A percentile compares a stretch with the other conserved stretches of the same genome.
Conservation (phyloP, 768 basidiomycete genomes). For the Pleurotus pulmonarius region DNA sequence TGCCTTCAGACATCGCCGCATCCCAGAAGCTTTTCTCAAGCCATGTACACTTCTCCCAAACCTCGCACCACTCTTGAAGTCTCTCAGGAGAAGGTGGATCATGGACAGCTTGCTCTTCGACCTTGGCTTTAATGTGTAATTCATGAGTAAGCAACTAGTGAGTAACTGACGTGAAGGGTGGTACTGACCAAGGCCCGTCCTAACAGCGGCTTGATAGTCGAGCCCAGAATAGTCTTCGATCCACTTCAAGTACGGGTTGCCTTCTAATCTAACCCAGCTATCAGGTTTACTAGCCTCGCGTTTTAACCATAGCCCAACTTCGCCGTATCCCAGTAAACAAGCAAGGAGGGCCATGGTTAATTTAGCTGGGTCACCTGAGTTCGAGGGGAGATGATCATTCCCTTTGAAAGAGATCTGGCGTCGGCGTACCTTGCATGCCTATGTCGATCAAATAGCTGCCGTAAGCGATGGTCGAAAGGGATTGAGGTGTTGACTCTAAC, state of each 20-base stretch:
- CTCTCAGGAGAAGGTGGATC: constrained; percentile 62
- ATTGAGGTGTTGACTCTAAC: constrained; percentile 60
- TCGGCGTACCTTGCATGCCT: constrained; percentile 57
- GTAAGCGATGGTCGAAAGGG: constrained; percentile 76
- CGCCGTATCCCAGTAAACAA: constrained; percentile 89
- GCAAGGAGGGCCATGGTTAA: constrained; percentile 80
- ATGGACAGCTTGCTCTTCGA: constrained; percentile 60
- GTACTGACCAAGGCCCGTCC: constrained; percentile 66
- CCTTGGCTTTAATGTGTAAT: constrained; percentile 43
- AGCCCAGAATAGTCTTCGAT: constrained; percentile 77
- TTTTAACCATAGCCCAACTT: constrained; percentile 84
- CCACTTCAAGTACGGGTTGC: constrained; percentile 75
- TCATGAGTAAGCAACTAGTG: neutral
- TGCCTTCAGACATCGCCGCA: constrained; percentile 32
- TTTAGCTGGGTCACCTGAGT: constrained; percentile 63
- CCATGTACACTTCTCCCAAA: constrained; percentile 74
- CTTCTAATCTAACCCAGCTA: constrained; percentile 55
- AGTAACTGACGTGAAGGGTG: neutral
- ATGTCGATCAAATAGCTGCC: constrained; percentile 82
- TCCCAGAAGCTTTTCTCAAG: constrained; percentile 92
- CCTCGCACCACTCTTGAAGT: constrained; percentile 59
- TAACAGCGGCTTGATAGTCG: constrained; percentile 70
- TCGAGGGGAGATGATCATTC: neutral
- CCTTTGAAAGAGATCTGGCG: neutral
- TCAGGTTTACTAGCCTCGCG: constrained; percentile 42